phyloP scores from a whole-genome alignment of 2,329 filamentous ascomycete species.

The Penicillium glabrum region DNA sequence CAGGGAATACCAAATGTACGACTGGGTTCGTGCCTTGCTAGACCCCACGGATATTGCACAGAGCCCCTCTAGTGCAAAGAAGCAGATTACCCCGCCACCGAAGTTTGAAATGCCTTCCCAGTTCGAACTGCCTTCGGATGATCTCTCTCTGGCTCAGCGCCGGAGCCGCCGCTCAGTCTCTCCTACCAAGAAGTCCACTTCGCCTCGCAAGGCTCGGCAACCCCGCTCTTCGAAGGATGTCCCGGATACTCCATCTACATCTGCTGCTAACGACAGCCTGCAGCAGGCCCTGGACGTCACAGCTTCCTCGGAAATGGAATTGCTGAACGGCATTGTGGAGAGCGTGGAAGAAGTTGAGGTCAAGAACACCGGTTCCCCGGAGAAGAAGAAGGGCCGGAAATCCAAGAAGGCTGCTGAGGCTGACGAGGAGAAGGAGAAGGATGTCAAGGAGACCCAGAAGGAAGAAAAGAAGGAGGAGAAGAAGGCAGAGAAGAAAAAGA shows the following conservation, averaged over 20 bases:
- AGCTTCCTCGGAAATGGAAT: slow-evolving; percentile 31
- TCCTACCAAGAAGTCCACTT: slow-evolving; percentile 54
- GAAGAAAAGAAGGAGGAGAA: slow-evolving; percentile 16
- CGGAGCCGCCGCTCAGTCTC: slow-evolving; percentile 62
- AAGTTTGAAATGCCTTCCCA: slow-evolving; percentile 67
- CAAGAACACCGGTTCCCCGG: slow-evolving; percentile 16
- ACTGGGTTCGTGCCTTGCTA: slow-evolving; percentile 90
- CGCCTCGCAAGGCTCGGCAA: slow-evolving; percentile 55
- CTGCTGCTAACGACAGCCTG: slow-evolving; percentile 48
- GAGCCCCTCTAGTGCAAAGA: slow-evolving; percentile 66
- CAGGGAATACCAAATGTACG: slow-evolving; percentile 78
- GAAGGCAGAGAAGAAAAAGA: slow-evolving; percentile 24
- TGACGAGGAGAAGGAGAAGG: slow-evolving; percentile 16
- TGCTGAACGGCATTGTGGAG: slow-evolving; percentile 10
- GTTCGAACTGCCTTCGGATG: slow-evolving; percentile 61
- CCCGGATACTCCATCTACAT: slow-evolving; percentile 47
- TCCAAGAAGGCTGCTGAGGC: slow-evolving; percentile 21
- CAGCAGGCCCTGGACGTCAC: slow-evolving; percentile 50
- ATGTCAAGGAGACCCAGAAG: slow-evolving; percentile 29
- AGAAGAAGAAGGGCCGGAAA: slow-evolving; percentile 22
- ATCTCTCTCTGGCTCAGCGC: slow-evolving; percentile 36
- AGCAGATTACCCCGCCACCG: slow-evolving; percentile 78
- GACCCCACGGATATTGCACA: slow-evolving; percentile 79
- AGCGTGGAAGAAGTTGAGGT: slow-evolving; percentile 28
- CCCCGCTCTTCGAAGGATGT: slow-evolving; percentile 51